Evolutionary conservation across 345 rosid species (phyloP).

Genomic region (rapeseed (Brassica napus)): Da-Ae NC_063452.1:58622501-58623000

Average conservation of each 20-base stretch:
- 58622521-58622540: too few species aligned
- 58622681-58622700: too few species aligned
- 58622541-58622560: too few species aligned
- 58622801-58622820: constrained; percentile 42
- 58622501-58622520: too few species aligned
- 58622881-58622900: constrained; percentile 44
- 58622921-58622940: constrained; percentile 46
- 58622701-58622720: too few species aligned
- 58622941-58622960: background rate
- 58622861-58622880: constrained; percentile 43
- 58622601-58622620: too few species aligned
- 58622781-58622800: background rate
- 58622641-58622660: too few species aligned
- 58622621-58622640: too few species aligned
- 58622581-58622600: too few species aligned
- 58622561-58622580: too few species aligned
- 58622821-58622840: constrained; percentile 64
- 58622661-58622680: too few species aligned
- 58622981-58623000: background rate
- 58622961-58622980: background rate
- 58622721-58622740: background rate
- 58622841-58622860: constrained; percentile 61
- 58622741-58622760: constrained; percentile 12
- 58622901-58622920: constrained; percentile 50
- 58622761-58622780: constrained; percentile 14